Conservation (phyloP, 768 basidiomycete genomes). For the Tylopilus sp. region DNA sequence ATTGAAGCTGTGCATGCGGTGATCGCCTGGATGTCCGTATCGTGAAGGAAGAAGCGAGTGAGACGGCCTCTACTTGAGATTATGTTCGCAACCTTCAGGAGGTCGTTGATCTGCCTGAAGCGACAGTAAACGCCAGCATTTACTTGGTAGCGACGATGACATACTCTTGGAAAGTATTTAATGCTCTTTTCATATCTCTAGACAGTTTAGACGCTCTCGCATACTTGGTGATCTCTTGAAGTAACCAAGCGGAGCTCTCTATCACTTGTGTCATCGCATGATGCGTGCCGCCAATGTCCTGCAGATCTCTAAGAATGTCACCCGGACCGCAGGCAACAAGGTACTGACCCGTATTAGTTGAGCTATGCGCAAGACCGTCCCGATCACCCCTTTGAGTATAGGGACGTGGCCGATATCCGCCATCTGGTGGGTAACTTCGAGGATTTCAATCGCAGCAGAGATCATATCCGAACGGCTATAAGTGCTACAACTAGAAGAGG, state of each 20-base stretch:
- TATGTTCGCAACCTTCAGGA: constrained; percentile 6
- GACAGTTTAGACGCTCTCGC: background rate
- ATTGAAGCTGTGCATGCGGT: constrained; percentile 10
- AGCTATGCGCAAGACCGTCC: no score
- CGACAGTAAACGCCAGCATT: background rate
- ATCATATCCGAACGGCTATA: background rate
- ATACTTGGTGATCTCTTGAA: no score
- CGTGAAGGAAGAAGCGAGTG: constrained; percentile 9
- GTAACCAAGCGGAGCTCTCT: no score
- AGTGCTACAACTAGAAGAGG: constrained; percentile 1
- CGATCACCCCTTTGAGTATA: constrained; percentile 6
- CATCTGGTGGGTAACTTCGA: no score
- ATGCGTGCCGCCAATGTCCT: constrained; percentile 13
- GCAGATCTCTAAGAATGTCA: background rate
- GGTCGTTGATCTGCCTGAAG: constrained; percentile 6
- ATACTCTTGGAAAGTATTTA: constrained; percentile 7
- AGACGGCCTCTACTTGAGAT: background rate
- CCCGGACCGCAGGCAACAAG: background rate
- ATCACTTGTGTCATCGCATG: no score
- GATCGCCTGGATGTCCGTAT: constrained; percentile 7
- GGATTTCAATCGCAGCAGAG: background rate
- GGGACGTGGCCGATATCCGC: background rate
- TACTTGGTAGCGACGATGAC: background rate
- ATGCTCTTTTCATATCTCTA: background rate
- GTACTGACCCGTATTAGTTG: constrained; percentile 7